Evolutionary conservation across 2,329 filamentous ascomycete genomes (phyloP).

Genomic region (Fusarium staphyleae): DNA sequence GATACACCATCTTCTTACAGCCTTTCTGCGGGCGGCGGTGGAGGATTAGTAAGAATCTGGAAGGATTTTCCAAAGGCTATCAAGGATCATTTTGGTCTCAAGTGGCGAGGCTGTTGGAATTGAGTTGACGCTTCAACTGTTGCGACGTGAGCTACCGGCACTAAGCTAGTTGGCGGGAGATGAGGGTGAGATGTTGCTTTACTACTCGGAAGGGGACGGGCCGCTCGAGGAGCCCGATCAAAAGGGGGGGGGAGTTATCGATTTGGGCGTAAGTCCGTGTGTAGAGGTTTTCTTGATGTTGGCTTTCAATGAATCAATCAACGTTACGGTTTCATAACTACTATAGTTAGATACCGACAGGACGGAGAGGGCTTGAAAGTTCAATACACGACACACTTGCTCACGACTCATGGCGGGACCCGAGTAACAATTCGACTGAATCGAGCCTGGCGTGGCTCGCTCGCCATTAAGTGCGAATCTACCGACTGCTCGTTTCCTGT

Average conservation of each 20-base stretch:
- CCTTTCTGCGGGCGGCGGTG: conserved; percentile 1
- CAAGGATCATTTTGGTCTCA: background rate
- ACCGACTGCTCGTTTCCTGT: conserved; percentile 18
- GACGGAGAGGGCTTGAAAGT: background rate
- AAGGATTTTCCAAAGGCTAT: background rate
- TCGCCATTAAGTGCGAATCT: background rate
- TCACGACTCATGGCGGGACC: background rate
- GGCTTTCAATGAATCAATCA: too few relatives aligned
- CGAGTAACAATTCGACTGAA: conserved; percentile 7
- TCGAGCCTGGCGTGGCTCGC: conserved; percentile 10
- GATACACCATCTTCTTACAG: background rate
- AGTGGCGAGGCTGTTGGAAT: background rate
- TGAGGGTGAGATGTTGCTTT: background rate
- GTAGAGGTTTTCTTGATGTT: too few relatives aligned
- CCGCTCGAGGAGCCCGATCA: conserved; percentile 4
- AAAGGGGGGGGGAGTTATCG: too few relatives aligned
- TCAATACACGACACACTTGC: background rate
- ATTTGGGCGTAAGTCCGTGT: too few relatives aligned
- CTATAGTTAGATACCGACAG: background rate
- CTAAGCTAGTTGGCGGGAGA: background rate
- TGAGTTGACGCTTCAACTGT: background rate
- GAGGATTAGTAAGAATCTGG: background rate
- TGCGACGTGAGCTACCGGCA: background rate
- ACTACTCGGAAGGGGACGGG: background rate
- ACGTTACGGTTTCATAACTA: too few relatives aligned